These are phyloP conservation scores for Coemansia sp. DNA, from an alignment of 192 early-diverging fungal species.

Conservation along the genomic window DNA sequence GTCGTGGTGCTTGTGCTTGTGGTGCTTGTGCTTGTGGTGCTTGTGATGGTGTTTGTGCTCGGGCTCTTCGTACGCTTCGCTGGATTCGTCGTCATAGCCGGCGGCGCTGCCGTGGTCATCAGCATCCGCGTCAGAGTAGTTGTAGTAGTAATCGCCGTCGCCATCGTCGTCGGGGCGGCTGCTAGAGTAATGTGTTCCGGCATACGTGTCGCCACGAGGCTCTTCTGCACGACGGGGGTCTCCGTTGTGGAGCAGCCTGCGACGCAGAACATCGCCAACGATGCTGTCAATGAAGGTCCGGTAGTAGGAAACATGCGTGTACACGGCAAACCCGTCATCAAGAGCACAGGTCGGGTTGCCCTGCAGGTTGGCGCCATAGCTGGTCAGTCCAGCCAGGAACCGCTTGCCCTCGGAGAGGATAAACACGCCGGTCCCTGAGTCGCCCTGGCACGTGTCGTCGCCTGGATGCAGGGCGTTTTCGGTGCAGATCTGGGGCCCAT, in stretches of 20 bases:
- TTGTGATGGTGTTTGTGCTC: not conserved
- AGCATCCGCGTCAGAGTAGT: not conserved
- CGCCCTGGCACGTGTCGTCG: slow-evolving; percentile 50
- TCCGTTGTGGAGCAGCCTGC: not conserved
- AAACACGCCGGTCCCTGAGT: slow-evolving; percentile 46
- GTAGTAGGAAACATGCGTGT: slow-evolving; percentile 44
- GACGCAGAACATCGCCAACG: slow-evolving; percentile 5
- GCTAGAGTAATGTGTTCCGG: too few species aligned
- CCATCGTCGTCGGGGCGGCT: not conserved
- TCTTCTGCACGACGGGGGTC: not conserved
- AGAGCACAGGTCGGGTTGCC: slow-evolving; percentile 48
- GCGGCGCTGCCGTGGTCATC: not conserved
- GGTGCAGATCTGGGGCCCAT: slow-evolving; percentile 51
- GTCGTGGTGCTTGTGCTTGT: not conserved
- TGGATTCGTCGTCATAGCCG: not conserved
- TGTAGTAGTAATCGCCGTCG: not conserved
- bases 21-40: not conserved
- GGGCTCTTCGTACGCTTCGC: not conserved
- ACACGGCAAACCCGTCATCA: slow-evolving; percentile 41
- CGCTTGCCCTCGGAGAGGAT: slow-evolving; percentile 8
- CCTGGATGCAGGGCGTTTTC: slow-evolving; percentile 41
- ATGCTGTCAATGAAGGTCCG: slow-evolving; percentile 22
- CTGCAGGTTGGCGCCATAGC: slow-evolving; percentile 35
- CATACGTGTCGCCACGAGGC: not conserved
- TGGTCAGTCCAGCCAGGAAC: slow-evolving; percentile 44